Conservation (phyloP, 2,329 filamentous ascomycete genomes). For the Diaporthe helianthi region DNA sequence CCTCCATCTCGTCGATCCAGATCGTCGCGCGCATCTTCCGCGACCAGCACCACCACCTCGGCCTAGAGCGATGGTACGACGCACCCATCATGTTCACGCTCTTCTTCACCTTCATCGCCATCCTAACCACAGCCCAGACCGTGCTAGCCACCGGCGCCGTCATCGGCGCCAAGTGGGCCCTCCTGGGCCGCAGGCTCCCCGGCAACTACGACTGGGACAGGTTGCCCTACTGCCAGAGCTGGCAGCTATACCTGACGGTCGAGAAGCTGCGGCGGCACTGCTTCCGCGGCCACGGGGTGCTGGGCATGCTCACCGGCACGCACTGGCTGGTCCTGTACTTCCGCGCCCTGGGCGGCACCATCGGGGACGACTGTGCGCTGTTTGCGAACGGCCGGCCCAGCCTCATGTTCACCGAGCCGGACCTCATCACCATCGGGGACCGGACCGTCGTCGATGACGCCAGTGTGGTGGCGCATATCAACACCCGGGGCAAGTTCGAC, state of each 20-base stretch:
- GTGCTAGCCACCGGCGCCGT: slow-evolving; percentile 52
- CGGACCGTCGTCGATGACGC: slow-evolving; percentile 62
- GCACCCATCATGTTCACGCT: slow-evolving; percentile 49
- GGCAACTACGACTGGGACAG: slow-evolving; percentile 66
- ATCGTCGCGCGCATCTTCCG: slow-evolving; percentile 45
- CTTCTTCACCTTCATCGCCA: slow-evolving; percentile 48
- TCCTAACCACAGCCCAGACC: slow-evolving; percentile 52
- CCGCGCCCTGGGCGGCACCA: slow-evolving; percentile 58
- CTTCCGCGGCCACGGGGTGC: slow-evolving; percentile 57
- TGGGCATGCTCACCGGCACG: slow-evolving; percentile 61
- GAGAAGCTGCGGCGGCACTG: slow-evolving; percentile 58
- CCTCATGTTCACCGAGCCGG: slow-evolving; percentile 64
- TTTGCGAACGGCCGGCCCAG: slow-evolving; percentile 60
- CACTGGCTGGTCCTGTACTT: slow-evolving; percentile 61
- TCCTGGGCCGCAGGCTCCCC: slow-evolving; percentile 57
- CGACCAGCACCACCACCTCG: slow-evolving; percentile 39
- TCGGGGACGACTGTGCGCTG: slow-evolving; percentile 61
- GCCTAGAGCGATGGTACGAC: slow-evolving; percentile 42
- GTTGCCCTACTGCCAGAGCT: slow-evolving; percentile 62
- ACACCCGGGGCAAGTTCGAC: slow-evolving; percentile 63
- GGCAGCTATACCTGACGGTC: slow-evolving; percentile 61
- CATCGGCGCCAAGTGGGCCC: slow-evolving; percentile 57
- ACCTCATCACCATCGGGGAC: slow-evolving; percentile 60
- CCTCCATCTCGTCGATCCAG: slow-evolving; percentile 56
- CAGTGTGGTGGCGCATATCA: slow-evolving; percentile 63